Evolutionary conservation across 1,284 basidiomycete genomes (phyloP).

Genomic region (Ganoderma leucocontextum): DNA sequence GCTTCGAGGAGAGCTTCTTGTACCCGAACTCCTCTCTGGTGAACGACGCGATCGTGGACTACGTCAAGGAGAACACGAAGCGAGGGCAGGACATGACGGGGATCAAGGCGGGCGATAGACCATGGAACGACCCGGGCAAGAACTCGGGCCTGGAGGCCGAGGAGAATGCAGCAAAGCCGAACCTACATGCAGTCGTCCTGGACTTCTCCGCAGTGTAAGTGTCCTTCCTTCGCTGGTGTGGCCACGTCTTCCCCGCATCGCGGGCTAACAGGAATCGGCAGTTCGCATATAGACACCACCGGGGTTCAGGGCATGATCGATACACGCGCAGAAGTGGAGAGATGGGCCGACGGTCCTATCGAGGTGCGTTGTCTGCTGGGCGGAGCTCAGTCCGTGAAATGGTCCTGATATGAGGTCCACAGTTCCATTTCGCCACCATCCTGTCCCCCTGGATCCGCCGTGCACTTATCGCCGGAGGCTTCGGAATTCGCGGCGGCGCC

Average conservation of each 20-base stretch:
- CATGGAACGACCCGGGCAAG: slow-evolving; percentile 91
- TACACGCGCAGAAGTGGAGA: slow-evolving; percentile 84
- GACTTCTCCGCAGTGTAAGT: slow-evolving; percentile 89
- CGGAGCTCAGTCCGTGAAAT: not conserved
- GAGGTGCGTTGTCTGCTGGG: slow-evolving; percentile 47
- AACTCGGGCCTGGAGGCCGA: slow-evolving; percentile 56
- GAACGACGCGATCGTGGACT: slow-evolving; percentile 81
- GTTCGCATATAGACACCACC: slow-evolving; percentile 84
- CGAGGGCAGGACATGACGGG: slow-evolving; percentile 77
- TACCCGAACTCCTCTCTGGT: slow-evolving; percentile 91
- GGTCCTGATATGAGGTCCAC: slow-evolving; percentile 1
- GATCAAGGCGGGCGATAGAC: slow-evolving; percentile 74
- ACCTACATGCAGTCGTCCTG: slow-evolving; percentile 85
- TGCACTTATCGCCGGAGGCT: slow-evolving; percentile 86
- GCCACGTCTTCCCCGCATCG: slow-evolving; percentile 12
- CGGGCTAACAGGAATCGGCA: slow-evolving; percentile 38
- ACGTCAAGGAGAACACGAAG: slow-evolving; percentile 81
- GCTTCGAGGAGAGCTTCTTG: slow-evolving; percentile 91
- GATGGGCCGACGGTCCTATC: slow-evolving; percentile 83
- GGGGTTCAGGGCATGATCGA: slow-evolving; percentile 92
- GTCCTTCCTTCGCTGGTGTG: not conserved
- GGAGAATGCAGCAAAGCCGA: slow-evolving; percentile 57
- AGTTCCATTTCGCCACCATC: slow-evolving; percentile 88
- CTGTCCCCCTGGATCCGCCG: slow-evolving; percentile 94
- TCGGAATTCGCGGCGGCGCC: slow-evolving; percentile 62